A percentile compares a stretch with the other conserved stretches of the same genome.
phyloP scores from a whole-genome alignment of 257 asterid species.

The Solanum bulbocastanum region DNA sequence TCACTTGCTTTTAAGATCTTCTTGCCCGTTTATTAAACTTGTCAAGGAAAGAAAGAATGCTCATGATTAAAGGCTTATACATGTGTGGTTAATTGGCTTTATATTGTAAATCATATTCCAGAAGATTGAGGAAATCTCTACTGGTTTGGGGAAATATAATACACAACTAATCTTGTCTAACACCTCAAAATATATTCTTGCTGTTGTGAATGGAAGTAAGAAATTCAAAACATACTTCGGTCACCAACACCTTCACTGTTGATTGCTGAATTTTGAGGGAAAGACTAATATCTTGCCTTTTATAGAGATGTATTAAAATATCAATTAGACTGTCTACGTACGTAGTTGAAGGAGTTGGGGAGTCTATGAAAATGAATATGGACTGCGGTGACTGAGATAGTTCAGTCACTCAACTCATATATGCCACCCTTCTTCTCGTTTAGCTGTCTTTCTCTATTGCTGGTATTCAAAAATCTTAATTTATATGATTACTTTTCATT shows the following conservation, averaged over 20 bases:
- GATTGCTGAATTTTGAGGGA: not conserved
- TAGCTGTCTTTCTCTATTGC: too few species aligned
- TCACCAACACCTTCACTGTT: not conserved
- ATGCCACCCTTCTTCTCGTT: too few species aligned
- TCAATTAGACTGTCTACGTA: not conserved
- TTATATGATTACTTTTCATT: too few species aligned
- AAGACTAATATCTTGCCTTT: not conserved
- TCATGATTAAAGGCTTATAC: not conserved
- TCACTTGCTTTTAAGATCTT: not conserved
- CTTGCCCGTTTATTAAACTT: not conserved
- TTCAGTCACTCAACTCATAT: too few species aligned
- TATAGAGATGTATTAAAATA: not conserved
- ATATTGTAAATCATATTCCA: not conserved
- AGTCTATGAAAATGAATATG: too few species aligned
- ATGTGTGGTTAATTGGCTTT: not conserved
- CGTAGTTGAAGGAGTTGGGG: not conserved
- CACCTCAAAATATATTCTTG: not conserved
- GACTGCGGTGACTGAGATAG: too few species aligned
- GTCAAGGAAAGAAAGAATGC: not conserved
- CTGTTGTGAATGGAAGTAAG: not conserved
- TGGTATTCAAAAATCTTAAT: too few species aligned
- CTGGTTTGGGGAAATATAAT: not conserved
- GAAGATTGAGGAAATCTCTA: not conserved
- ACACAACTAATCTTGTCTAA: not conserved
- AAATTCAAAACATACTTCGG: not conserved